These are phyloP conservation scores for Phytophthora rubi DNA, from an alignment of 352 stramenopile species.

Conservation along the genomic window DNA sequence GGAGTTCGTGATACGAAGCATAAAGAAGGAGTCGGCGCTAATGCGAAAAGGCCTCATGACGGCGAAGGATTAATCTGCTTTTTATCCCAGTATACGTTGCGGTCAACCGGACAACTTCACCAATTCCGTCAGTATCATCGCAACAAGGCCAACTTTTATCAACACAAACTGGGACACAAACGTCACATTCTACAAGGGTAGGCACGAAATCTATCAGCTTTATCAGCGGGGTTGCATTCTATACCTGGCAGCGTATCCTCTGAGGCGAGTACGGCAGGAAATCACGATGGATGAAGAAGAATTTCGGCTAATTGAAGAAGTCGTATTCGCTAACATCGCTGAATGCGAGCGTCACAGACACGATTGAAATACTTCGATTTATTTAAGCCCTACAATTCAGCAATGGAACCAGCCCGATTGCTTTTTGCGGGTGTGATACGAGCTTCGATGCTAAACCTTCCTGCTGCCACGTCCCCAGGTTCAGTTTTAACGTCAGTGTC, in stretches of 20 bases:
- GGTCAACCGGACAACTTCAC: conserved; percentile 38
- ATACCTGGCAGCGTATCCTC: too few species aligned
- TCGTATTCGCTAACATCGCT: background rate
- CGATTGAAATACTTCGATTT: too few species aligned
- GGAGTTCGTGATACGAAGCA: background rate
- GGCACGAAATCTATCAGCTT: background rate
- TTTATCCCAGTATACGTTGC: conserved; percentile 18
- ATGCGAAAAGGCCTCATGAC: background rate
- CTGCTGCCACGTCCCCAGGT: background rate
- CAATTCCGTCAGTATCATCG: conserved; percentile 32
- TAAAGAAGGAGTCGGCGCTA: background rate
- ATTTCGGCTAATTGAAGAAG: background rate
- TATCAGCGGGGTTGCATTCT: background rate
- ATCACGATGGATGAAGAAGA: background rate
- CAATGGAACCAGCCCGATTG: background rate
- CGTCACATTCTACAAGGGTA: background rate
- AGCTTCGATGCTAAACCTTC: background rate
- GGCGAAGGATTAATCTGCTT: conserved; percentile 1
- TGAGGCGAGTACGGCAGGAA: background rate
- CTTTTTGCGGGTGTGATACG: too few species aligned
- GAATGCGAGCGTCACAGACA: too few species aligned
- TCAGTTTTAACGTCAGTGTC: background rate
- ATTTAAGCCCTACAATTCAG: background rate
- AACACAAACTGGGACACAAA: background rate
- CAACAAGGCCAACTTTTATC: conserved; percentile 23